phyloP scores from a whole-genome alignment of 2,329 filamentous ascomycete genomes.

The Trichoderma gracile region DNA sequence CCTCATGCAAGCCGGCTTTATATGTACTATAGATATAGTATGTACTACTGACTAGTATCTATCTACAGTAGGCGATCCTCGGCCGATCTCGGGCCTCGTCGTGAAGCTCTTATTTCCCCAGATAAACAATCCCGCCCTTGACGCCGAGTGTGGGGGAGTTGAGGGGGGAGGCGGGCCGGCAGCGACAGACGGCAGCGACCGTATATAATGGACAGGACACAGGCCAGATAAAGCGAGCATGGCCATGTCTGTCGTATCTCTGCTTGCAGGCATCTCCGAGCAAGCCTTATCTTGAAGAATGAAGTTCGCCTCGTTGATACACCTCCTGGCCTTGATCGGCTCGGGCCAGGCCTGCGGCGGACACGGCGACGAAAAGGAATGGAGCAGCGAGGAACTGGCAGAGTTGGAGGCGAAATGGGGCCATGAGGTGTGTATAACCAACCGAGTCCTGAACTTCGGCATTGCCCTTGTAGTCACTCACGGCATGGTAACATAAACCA shows the following conservation, averaged over 20 bases:
- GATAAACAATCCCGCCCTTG: conserved; percentile 7
- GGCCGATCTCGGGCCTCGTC: conserved; percentile 15
- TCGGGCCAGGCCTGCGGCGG: conserved; percentile 23
- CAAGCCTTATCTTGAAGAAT: not conserved
- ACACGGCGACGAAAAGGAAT: conserved; percentile 44
- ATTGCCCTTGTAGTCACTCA: not conserved
- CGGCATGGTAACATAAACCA: not conserved
- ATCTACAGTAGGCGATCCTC: not conserved
- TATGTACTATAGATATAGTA: too few relatives aligned
- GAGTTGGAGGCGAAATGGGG: conserved; percentile 61
- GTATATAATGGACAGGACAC: not conserved
- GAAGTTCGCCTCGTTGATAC: not conserved
- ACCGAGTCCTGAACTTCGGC: too few relatives aligned
- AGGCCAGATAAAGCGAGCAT: not conserved
- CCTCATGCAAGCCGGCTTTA: not conserved
- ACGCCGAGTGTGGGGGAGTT: conserved; percentile 10
- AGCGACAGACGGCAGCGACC: not conserved
- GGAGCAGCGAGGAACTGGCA: conserved; percentile 52
- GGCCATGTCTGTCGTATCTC: not conserved
- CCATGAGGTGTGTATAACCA: conserved; percentile 49
- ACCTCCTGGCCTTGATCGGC: conserved; percentile 1
- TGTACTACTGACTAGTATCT: not conserved
- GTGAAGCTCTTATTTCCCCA: not conserved
- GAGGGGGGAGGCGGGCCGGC: not conserved
- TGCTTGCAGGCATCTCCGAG: not conserved